A percentile compares a stretch with the other conserved stretches of the same genome.
phyloP scores from a whole-genome alignment of 1,284 basidiomycete species.

The Ustilago bromivora region DNA sequence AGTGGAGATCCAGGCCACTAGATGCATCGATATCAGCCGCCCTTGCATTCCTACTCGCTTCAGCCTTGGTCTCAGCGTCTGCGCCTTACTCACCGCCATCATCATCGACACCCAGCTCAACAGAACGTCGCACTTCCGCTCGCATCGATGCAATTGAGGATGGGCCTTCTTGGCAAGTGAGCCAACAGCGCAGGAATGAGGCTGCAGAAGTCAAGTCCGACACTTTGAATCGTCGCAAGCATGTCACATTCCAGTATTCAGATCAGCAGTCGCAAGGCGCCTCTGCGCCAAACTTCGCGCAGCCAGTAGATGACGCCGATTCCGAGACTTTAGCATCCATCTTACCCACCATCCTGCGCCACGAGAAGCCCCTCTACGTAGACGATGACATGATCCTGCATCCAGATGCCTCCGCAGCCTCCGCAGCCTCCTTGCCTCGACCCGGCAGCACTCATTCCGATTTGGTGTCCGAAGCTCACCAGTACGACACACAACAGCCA shows the following conservation, averaged over 20 bases:
- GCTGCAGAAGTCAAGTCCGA: slow-evolving; percentile 7
- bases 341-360: slow-evolving; percentile 3
- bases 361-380: background rate
- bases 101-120: background rate
- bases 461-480: background rate
- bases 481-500: slow-evolving; percentile 4
- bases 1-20: background rate
- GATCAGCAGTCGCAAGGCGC: slow-evolving; percentile 22
- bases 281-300: background rate
- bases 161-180: background rate
- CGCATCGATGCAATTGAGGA: background rate
- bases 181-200: background rate
- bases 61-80: slow-evolving; percentile 5
- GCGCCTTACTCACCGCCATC: background rate
- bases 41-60: slow-evolving; percentile 9
- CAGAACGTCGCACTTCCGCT: background rate
- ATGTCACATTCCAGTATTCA: slow-evolving; percentile 32
- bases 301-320: background rate
- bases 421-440: background rate
- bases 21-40: background rate
- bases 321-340: background rate
- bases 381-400: background rate
- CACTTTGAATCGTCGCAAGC: slow-evolving; percentile 32
- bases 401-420: background rate
- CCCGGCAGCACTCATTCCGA: slow-evolving; percentile 4